Evolutionary conservation across 495 filamentous ascomycete genomes (phyloP).

Genomic region (Neurospora sp.): DNA sequence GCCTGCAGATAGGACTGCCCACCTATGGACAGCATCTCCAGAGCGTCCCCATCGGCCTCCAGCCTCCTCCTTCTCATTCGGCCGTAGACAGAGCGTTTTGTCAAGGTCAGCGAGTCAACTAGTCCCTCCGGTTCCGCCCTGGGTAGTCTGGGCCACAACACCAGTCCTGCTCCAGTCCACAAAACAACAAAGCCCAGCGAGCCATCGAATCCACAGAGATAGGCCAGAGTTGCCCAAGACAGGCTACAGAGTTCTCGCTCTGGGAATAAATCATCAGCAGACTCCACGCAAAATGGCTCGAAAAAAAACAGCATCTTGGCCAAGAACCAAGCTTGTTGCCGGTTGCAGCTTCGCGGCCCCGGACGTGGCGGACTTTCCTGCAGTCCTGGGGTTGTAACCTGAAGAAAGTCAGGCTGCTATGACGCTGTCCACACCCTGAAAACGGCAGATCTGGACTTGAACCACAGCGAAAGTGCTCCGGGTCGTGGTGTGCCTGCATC

Average conservation of each 20-base stretch:
- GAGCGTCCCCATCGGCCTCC: conserved; percentile 3
- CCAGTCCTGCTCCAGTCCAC: conserved; percentile 7
- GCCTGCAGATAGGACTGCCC: not conserved
- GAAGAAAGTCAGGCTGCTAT: conserved; percentile 14
- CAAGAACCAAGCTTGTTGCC: not conserved
- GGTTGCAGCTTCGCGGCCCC: conserved; percentile 1
- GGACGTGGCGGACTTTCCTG: conserved; percentile 14
- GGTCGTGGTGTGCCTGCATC: conserved; percentile 15
- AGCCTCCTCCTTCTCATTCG: conserved; percentile 9
- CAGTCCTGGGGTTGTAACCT: conserved; percentile 8
- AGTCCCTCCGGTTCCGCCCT: not conserved
- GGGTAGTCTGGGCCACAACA: not conserved
- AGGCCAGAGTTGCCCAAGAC: conserved; percentile 4
- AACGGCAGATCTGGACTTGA: conserved; percentile 12
- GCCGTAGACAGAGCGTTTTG: not conserved
- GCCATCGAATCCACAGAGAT: conserved; percentile 1
- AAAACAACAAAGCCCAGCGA: conserved; percentile 3
- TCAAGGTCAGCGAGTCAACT: not conserved
- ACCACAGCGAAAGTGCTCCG: conserved; percentile 12
- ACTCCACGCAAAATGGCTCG: not conserved
- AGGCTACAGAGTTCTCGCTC: not conserved
- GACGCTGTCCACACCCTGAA: conserved; percentile 7
- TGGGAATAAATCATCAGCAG: not conserved
- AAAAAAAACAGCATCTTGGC: conserved; percentile 2
- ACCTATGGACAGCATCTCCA: not conserved